Evolutionary conservation across 1,284 basidiomycete species (phyloP).

Genomic region (Ceratobasidium sp.): DNA sequence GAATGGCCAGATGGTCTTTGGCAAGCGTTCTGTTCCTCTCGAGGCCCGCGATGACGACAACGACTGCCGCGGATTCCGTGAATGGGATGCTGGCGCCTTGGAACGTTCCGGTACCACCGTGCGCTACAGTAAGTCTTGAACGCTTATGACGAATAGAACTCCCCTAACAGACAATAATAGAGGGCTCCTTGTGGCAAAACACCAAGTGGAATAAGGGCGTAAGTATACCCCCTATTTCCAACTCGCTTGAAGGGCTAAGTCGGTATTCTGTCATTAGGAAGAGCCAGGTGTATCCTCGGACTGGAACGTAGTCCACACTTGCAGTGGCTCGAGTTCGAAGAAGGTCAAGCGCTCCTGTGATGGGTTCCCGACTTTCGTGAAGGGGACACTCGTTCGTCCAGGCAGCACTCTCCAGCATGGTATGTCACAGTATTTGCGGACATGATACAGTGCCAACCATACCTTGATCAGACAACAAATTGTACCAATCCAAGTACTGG

Average conservation of each 20-base stretch:
- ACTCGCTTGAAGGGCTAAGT: neutral
- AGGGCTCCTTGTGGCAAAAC: constrained; percentile 11
- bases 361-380: constrained; percentile 11
- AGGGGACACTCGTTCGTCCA: neutral
- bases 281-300: neutral
- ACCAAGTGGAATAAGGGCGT: constrained; percentile 2
- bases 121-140: constrained; percentile 3
- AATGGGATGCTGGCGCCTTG: neutral
- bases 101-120: constrained; percentile 6
- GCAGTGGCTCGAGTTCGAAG: constrained; percentile 9
- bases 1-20: neutral
- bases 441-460: too few relatives aligned
- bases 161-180: neutral
- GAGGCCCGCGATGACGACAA: constrained; percentile 5
- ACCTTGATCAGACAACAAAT: neutral
- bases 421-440: neutral
- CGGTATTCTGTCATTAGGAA: neutral
- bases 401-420: neutral
- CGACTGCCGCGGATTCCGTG: neutral
- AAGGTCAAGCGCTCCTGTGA: constrained; percentile 14
- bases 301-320: neutral
- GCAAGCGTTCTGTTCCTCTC: constrained; percentile 11
- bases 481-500: constrained; percentile 16
- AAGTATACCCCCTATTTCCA: neutral
- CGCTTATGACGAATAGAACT: neutral